Percentiles rank a stretch among this genome's conserved stretches.
phyloP scores from a whole-genome alignment of 257 asterid genomes.

The Gentiana macrophylla region DNA sequence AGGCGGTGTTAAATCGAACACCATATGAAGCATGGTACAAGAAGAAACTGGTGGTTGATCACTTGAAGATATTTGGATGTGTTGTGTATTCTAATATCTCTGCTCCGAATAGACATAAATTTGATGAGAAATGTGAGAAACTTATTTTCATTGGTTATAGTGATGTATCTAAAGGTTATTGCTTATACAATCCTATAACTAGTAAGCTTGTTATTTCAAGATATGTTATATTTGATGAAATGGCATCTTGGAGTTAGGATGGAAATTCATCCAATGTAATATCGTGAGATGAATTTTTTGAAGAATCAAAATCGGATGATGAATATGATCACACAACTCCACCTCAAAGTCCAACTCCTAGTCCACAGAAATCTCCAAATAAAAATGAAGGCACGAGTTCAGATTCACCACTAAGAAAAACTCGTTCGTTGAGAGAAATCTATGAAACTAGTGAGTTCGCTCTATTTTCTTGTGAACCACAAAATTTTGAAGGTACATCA shows the following conservation, averaged over 20 bases:
- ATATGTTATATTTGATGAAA: conserved; percentile 14
- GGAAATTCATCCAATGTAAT: not conserved
- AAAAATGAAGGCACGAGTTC: not conserved
- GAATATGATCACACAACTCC: too few species aligned
- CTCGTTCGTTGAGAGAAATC: not conserved
- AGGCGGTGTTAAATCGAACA: too few species aligned
- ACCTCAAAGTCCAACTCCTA: not conserved
- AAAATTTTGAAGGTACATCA: too few species aligned
- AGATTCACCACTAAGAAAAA: not conserved
- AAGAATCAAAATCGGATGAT: not conserved
- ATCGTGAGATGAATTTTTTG: not conserved
- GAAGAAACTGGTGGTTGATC: too few species aligned
- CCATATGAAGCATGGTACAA: too few species aligned
- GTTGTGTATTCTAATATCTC: too few species aligned
- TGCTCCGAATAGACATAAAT: too few species aligned
- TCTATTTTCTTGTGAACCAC: not conserved
- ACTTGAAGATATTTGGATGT: too few species aligned
- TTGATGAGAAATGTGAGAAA: not conserved
- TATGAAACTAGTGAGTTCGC: not conserved
- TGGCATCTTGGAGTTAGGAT: conserved; percentile 4
- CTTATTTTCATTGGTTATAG: conserved; percentile 10
- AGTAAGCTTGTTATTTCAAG: conserved; percentile 6
- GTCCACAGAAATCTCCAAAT: not conserved
- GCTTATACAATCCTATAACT: not conserved
- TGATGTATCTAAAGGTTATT: conserved; percentile 11